These are phyloP conservation scores for Tetracladium maxilliforme DNA, from an alignment of 2,329 filamentous ascomycete genomes.

Conservation along the genomic window DNA sequence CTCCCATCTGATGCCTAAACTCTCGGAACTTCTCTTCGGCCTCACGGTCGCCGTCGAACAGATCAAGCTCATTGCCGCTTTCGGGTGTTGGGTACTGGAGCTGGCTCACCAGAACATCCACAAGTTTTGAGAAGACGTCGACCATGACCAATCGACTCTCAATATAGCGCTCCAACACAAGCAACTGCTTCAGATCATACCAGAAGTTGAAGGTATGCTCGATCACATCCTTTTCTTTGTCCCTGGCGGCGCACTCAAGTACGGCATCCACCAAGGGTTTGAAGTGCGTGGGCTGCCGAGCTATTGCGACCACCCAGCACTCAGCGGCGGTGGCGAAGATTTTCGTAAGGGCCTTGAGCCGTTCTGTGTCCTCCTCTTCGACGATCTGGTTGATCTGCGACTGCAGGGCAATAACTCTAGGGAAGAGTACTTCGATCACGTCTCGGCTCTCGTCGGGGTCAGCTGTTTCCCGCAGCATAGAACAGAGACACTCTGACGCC, in stretches of 20 bases:
- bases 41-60: constrained; percentile 92
- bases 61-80: constrained; percentile 57
- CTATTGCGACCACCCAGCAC: constrained; percentile 85
- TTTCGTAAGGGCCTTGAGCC: constrained; percentile 76
- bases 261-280: constrained; percentile 75
- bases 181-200: constrained; percentile 96
- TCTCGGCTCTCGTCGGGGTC: constrained; percentile 85
- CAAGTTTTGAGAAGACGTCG: constrained; percentile 75
- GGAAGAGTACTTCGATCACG: constrained; percentile 71
- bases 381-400: constrained; percentile 64
- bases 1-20: constrained; percentile 93
- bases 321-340: constrained; percentile 89
- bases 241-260: constrained; percentile 78
- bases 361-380: constrained; percentile 70
- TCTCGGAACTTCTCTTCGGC: constrained; percentile 94
- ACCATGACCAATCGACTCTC: constrained; percentile 63
- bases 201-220: constrained; percentile 93
- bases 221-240: constrained; percentile 82
- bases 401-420: constrained; percentile 60
- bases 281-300: constrained; percentile 70
- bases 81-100: constrained; percentile 76
- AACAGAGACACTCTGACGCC: constrained; percentile 83
- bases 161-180: constrained; percentile 81
- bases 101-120: constrained; percentile 85
- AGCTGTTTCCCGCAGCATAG: constrained; percentile 79